Base-by-base conservation (phyloP, 108 stramenopile species). In the Licmophora abbreviata region DNA sequence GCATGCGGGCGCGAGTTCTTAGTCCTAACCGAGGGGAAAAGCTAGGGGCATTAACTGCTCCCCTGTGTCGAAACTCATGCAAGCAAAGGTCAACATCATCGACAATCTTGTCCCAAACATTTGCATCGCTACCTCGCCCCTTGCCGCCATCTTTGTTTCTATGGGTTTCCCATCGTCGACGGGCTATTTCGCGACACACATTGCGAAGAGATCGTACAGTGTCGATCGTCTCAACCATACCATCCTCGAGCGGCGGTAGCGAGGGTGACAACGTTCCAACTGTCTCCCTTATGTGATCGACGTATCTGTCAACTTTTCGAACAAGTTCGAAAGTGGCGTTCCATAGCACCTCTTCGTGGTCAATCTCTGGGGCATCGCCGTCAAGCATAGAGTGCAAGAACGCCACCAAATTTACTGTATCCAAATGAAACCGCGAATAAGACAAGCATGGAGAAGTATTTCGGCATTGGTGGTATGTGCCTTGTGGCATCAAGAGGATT, bases 401-500 rank as follows among this genome's bases (percentile, higher is more conserved):
- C 0, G 68, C 76, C 11, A 51, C 38, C 11, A 86, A 53, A 48
- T 90, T 90, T 17, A 83, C 60, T 10, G 53, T 52, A 50, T 90
- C 88, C 15, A 90, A 70, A 59, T 84, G 83, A 55, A 90, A 85
- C 17, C 88, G 60, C 20, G 74, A 76, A 61, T 90, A 90, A 24
- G 79, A 81, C 15, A 90, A 61, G 35, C 84, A 85, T 6, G 82
- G 82, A 8, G 79, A 79, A 0, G 79, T 23, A 45, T 90, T 90
- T 7, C 80, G 74, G 63, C 83, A 85, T 56, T 78, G 74, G 41
- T 90, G 88, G 42, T 81, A 83, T 3, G 88, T 90, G 24, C 77
- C 82, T n/a, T 81, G 61, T 11, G 88, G 88, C 82, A 90, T 81
- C 51, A 86, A 46, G 9, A 90, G 70, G 49, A 85, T 81, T 65